Evolutionary conservation across 345 rosid species (phyloP), one percentile per base, ranked within the genome.

Genomic region (Citrus sp.): DNA sequence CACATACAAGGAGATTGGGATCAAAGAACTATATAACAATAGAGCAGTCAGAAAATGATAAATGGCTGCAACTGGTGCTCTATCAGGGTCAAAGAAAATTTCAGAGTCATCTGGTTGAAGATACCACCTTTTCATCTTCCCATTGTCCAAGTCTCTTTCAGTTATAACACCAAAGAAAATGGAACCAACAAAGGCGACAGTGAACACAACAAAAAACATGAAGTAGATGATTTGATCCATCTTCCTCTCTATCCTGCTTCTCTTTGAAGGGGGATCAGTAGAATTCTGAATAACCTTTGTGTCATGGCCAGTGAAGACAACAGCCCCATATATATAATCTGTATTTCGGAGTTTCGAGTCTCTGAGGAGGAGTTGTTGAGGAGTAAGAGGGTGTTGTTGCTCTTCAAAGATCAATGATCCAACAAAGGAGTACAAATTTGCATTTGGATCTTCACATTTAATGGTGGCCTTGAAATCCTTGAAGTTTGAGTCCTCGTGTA

Each of bases 401-500:
- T 84, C 90, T 58, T 79, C 90, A 64, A 82, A 85, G 55, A 90
- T 94, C 93, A 95, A 86, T 59, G 82, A 88, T 74, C 97, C 98
- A 78, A 93, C 83, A 67, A 92, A 95, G 12, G 97, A 80, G 81
- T 95, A 95, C 80, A 95, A 84, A 82, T 93, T 90, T 35, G 97
- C 93, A 85, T 93, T 95, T 66, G 98, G 98, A 78, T 93, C 98
- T 86, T 95, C 98, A 75, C 98, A 95, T 84, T 85, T 89, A 67
- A 92, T 80, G 40, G 79, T 77, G 46, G 93, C 97, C 76, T 84
- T 90, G 67, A 95, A 95, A 63, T 90, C 90, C 18, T 69, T 72
- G 61, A 88, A 90, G 82, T 85, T 49, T n/a, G 91, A 83, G 78
- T 91, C 94, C 73, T 90, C 93, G 6, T 85, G 83, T 77, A 93